Conservation (phyloP, 805 yeast species). For the Pichia deserticola region DNA sequence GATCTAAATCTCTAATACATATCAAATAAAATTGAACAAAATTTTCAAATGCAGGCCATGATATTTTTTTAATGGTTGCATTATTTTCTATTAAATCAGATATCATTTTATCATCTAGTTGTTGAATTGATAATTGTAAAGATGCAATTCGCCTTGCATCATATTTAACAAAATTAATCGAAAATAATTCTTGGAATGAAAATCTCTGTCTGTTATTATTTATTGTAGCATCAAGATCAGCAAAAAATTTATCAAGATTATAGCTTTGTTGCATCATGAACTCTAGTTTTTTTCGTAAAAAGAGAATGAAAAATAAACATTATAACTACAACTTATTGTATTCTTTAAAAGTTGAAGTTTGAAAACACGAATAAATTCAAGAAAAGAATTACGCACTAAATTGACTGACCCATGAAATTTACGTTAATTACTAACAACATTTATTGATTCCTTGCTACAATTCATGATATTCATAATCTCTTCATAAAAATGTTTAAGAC, state of each 20-base stretch:
- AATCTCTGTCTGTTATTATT: not conserved
- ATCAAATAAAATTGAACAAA: conserved; percentile 36
- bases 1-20: conserved; percentile 43
- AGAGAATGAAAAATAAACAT: too few relatives aligned
- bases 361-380: too few relatives aligned
- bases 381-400: too few relatives aligned
- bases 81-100: conserved; percentile 23
- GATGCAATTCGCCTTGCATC: conserved; percentile 17
- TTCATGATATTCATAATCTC: too few relatives aligned
- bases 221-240: not conserved
- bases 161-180: conserved; percentile 2
- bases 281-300: too few relatives aligned
- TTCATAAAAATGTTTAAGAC: too few relatives aligned
- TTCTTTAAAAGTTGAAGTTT: too few relatives aligned
- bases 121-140: conserved; percentile 22
- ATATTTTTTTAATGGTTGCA: conserved; percentile 25
- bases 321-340: too few relatives aligned
- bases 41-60: conserved; percentile 38
- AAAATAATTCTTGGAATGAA: not conserved
- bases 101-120: conserved; percentile 15
- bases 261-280: not conserved
- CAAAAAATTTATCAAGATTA: not conserved
- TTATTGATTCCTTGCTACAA: too few relatives aligned
- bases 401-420: too few relatives aligned
- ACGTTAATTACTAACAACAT: too few relatives aligned